Conservation (phyloP, 768 basidiomycete species). For the Mycena albidolilacea region DNA sequence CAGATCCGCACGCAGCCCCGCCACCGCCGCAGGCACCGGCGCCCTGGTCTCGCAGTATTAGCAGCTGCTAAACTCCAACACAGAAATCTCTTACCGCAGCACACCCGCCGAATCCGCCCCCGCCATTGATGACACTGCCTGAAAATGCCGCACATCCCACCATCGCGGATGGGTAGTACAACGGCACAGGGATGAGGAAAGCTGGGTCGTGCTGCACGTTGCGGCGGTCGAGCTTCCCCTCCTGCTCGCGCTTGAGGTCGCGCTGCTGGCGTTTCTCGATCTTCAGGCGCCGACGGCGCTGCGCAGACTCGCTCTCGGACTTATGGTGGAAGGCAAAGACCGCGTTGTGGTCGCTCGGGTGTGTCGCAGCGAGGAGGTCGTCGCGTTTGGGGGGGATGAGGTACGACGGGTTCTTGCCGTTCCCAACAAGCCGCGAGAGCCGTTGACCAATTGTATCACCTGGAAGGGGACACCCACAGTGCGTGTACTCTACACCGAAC, state of each 20-base stretch:
- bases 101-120: constrained; percentile 45
- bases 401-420: constrained; percentile 42
- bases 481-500: constrained; percentile 67
- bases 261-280: constrained; percentile 44
- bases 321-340: constrained; percentile 54
- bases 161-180: constrained; percentile 43
- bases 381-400: constrained; percentile 52
- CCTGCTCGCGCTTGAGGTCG: constrained; percentile 45
- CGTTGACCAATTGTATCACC: constrained; percentile 61
- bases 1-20: constrained; percentile 40
- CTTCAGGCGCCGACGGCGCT: constrained; percentile 45
- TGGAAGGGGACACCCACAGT: constrained; percentile 72
- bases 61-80: constrained; percentile 23
- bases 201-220: constrained; percentile 43
- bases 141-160: constrained; percentile 43
- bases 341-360: constrained; percentile 70
- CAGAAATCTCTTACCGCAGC: constrained; percentile 40
- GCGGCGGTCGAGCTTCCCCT: constrained; percentile 34
- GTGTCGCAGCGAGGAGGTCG: constrained; percentile 64
- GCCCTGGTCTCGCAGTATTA: constrained; percentile 26
- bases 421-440: constrained; percentile 51
- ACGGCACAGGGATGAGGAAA: constrained; percentile 59
- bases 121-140: constrained; percentile 42
- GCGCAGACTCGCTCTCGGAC: constrained; percentile 40
- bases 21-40: constrained; percentile 45